These are phyloP conservation scores for Neofusicoccum umdonicola DNA, from an alignment of 2,329 filamentous ascomycete species.

Conservation along the genomic window DNA sequence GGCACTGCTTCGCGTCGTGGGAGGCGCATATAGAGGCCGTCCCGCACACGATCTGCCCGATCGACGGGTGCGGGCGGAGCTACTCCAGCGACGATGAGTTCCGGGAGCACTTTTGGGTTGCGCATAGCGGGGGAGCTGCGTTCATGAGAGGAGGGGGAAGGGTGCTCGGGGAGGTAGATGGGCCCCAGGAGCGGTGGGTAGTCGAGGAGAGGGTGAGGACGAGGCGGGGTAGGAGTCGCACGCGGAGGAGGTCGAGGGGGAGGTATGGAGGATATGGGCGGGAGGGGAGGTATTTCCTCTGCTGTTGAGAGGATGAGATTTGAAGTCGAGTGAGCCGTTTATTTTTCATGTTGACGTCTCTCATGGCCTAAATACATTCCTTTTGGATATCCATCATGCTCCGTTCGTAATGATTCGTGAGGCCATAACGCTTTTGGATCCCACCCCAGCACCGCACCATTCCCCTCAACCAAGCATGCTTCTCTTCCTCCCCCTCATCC, in stretches of 20 bases:
- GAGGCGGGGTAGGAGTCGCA: background rate
- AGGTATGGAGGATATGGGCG: background rate
- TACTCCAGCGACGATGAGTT: background rate
- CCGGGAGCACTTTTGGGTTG: background rate
- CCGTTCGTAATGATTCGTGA: background rate
- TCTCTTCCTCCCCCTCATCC: constrained; percentile 90
- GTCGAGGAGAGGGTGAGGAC: background rate
- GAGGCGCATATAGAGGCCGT: background rate
- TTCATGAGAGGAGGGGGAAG: too few species aligned
- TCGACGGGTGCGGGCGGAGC: background rate
- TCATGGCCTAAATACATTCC: too few species aligned
- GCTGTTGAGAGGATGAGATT: too few species aligned
- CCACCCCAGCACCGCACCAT: background rate
- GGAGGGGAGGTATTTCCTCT: background rate
- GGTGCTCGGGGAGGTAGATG: too few species aligned
- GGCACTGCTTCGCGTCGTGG: constrained; percentile 3
- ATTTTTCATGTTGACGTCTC: too few species aligned
- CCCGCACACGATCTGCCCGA: background rate
- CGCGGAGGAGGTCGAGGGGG: background rate
- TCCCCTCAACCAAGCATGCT: constrained; percentile 81
- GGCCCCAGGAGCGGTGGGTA: background rate
- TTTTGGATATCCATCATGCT: too few species aligned
- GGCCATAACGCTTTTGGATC: background rate
- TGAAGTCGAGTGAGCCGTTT: too few species aligned
- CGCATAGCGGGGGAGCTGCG: too few species aligned